Evolutionary conservation across 2,329 filamentous ascomycete species (phyloP).

Genomic region (Ceratocystis eucalypticola): DNA sequence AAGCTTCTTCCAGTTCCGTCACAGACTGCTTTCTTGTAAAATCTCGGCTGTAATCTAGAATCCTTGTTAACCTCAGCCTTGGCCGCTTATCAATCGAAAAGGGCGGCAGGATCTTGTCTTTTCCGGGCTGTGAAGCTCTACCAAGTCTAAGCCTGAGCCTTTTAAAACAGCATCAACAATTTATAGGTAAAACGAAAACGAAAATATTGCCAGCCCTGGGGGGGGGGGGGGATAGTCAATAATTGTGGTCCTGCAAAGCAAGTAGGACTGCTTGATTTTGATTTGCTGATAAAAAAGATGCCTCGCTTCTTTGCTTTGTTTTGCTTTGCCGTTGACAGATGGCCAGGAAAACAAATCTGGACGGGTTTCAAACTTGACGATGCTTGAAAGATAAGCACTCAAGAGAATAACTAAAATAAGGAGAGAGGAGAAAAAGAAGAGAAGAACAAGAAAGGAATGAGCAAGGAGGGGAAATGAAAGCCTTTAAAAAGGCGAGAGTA

Average conservation of each 20-base stretch:
- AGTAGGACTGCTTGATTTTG: not conserved
- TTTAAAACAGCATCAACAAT: too few relatives aligned
- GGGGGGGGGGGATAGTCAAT: too few relatives aligned
- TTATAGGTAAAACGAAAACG: too few relatives aligned
- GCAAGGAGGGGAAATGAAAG: not conserved
- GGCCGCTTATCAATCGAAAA: not conserved
- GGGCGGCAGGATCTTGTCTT: not conserved
- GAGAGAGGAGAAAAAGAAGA: not conserved
- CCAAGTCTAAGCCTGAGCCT: too few relatives aligned
- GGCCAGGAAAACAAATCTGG: not conserved
- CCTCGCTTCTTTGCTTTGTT: not conserved
- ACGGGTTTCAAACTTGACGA: not conserved
- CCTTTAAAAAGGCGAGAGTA: slow-evolving; percentile 1
- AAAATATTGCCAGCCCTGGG: too few relatives aligned
- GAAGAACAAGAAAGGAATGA: not conserved
- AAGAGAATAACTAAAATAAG: not conserved
- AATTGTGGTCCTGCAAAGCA: not conserved
- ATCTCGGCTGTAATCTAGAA: not conserved
- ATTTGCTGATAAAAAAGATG: not conserved
- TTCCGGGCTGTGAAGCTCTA: not conserved
- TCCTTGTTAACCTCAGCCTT: slow-evolving; percentile 6
- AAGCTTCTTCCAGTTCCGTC: slow-evolving; percentile 5
- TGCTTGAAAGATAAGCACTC: not conserved
- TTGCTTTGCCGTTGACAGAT: not conserved
- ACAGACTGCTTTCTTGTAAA: not conserved